Base-by-base conservation (phyloP, 768 basidiomycete genomes). In the Leucogyrophana mollusca region DNA sequence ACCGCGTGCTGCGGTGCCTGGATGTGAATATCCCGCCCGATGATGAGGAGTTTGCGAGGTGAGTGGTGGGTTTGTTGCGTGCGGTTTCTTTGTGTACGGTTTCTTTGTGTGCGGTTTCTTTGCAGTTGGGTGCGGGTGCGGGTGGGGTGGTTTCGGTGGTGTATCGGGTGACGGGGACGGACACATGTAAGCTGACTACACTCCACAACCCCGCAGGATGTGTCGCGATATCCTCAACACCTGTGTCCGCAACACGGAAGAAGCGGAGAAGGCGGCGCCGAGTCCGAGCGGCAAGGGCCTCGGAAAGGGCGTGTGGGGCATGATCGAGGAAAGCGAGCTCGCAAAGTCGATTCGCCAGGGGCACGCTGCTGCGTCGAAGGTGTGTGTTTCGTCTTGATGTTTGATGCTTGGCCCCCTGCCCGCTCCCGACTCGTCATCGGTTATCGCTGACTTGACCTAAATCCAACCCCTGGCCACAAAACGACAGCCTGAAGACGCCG, bases 221-320 rank as follows among this genome's bases (percentile, higher is more conserved):
- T 92, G 88, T 54, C 79, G 94, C 32, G 88, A 92, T 45, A 95
- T 99, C 43, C 67, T 98, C 50, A 90, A 87, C 53, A 80, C 84
- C 9, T 99, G 95, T 63, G 83, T 94, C 7, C 73, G 94, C 47
- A 98, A 99, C 55, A 98, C 95, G 0, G 94, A 97, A 61, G 83
- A 87, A 46, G 94, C 87, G 0, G 87, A 86, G 56, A 61, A 55
- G 42, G 58, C 52, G 7, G 52, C 63, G 1, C 52, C 51, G 18
- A 54, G 57, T 13, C 55, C 53, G 7, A 77, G 74, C 48, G 79
- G 80, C 4, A 74, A 79, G n/a, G 82, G 80, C 3, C 54, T 66
- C 5, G 75, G 76, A 7, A 90, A 81, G 55, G 87, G 87, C 1
- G 77, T 92, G 10, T 92, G 90, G 90, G 80, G 79, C 0, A 78